phyloP scores from a whole-genome alignment of 2,329 filamentous ascomycete genomes.

The Hymenoscyphus albidus region DNA sequence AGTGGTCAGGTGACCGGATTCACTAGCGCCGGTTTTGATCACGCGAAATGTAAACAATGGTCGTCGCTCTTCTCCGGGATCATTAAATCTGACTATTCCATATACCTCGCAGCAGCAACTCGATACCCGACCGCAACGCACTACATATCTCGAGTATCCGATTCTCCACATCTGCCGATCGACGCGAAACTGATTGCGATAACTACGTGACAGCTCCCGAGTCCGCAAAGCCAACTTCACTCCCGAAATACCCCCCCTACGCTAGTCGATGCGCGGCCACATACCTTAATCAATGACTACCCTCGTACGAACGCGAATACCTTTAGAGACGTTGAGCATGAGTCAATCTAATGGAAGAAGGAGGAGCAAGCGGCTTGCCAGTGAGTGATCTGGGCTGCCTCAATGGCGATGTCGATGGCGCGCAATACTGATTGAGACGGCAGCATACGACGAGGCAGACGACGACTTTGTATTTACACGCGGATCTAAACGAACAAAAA shows the following conservation, averaged over 20 bases:
- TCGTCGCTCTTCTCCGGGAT: constrained; percentile 14
- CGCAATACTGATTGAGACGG: constrained; percentile 13
- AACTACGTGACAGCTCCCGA: constrained; percentile 15
- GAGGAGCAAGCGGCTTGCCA: constrained; percentile 61
- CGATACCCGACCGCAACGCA: not conserved
- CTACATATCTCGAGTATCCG: not conserved
- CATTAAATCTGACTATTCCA: constrained; percentile 19
- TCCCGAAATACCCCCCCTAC: constrained; percentile 14
- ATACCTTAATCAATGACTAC: constrained; percentile 61
- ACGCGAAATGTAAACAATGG: constrained; percentile 25
- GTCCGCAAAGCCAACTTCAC: constrained; percentile 12
- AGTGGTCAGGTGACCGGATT: not conserved
- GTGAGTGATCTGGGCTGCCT: constrained; percentile 41
- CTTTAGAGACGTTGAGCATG: constrained; percentile 67
- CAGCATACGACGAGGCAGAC: constrained; percentile 67
- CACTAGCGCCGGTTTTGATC: constrained; percentile 1
- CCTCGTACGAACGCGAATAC: constrained; percentile 59
- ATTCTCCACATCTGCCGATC: constrained; percentile 21
- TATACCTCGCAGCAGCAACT: constrained; percentile 12
- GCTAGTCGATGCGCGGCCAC: constrained; percentile 29
- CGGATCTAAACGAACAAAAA: constrained; percentile 62
- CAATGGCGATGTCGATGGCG: constrained; percentile 12
- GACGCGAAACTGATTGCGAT: constrained; percentile 23
- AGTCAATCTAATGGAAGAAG: constrained; percentile 55
- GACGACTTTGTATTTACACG: constrained; percentile 75